These are phyloP conservation scores for Endoconidiophora laricicola DNA, from an alignment of 2,329 filamentous ascomycete species.

Conservation along the genomic window DNA sequence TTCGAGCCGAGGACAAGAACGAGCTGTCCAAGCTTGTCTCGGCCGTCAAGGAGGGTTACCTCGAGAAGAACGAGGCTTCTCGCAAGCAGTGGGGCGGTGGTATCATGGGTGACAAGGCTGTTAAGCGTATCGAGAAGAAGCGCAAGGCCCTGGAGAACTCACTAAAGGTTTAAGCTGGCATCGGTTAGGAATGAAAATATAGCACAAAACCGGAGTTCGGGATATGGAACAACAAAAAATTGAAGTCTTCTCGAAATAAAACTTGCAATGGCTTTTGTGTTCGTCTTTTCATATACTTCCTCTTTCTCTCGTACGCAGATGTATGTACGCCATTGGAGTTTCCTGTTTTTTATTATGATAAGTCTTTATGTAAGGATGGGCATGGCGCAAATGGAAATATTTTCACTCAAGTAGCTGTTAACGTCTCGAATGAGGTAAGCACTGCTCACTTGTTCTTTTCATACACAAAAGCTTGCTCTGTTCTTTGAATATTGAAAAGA, in stretches of 20 bases:
- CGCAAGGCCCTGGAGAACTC: conserved; percentile 84
- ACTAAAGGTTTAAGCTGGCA: conserved; percentile 75
- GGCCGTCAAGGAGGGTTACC: conserved; percentile 94
- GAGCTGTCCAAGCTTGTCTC: conserved; percentile 95
- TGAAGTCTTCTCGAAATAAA: conserved; percentile 4
- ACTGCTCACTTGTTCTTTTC: neutral
- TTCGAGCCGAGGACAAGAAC: conserved; percentile 93
- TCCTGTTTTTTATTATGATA: conserved; percentile 1
- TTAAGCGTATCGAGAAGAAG: conserved; percentile 63
- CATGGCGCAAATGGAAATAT: conserved; percentile 13
- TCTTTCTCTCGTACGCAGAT: too few relatives aligned
- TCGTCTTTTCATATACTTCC: neutral
- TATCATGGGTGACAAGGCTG: conserved; percentile 96
- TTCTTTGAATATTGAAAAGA: too few relatives aligned
- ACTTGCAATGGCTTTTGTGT: conserved; percentile 11
- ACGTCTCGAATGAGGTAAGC: neutral
- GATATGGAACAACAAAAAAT: conserved; percentile 10
- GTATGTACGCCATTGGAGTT: conserved; percentile 1
- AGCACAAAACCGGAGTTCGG: conserved; percentile 11
- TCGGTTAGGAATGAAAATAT: conserved; percentile 2
- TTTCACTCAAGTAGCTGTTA: conserved; percentile 3
- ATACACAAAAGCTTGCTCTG: too few relatives aligned
- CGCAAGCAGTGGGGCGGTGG: conserved; percentile 97
- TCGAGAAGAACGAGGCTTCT: conserved; percentile 83
- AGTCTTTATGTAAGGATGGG: conserved; percentile 2